phyloP scores from a whole-genome alignment of 2,329 filamentous ascomycete genomes.

The Beauveria asiatica region DNA sequence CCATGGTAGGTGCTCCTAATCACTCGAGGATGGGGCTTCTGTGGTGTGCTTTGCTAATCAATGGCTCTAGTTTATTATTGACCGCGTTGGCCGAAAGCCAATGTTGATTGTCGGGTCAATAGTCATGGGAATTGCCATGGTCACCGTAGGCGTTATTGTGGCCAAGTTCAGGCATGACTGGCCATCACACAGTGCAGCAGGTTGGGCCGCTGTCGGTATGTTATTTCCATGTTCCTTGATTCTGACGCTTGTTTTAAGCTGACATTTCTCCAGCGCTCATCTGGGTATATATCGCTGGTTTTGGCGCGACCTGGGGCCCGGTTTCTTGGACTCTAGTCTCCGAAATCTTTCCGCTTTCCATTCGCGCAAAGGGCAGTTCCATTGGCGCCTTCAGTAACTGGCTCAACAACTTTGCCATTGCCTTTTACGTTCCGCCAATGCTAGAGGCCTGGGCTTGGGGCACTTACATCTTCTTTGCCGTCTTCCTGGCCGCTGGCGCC shows the following conservation, averaged over 20 bases:
- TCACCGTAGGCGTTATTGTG: conserved; percentile 33
- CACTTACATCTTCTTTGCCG: conserved; percentile 49
- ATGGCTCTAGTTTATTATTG: conserved; percentile 23
- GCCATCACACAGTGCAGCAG: conserved; percentile 26
- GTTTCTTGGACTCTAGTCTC: conserved; percentile 40
- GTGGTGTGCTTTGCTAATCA: not conserved
- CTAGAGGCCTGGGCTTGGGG: conserved; percentile 33
- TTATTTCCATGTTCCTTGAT: not conserved
- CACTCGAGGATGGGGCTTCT: not conserved
- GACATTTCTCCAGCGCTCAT: conserved; percentile 18
- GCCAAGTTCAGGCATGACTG: conserved; percentile 29
- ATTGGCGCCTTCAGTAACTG: conserved; percentile 36
- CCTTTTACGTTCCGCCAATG: conserved; percentile 36
- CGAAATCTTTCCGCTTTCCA: conserved; percentile 37
- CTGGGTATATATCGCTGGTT: conserved; percentile 43
- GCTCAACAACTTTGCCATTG: conserved; percentile 39
- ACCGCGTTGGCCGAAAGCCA: conserved; percentile 32
- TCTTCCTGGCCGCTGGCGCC: conserved; percentile 36
- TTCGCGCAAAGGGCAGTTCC: conserved; percentile 35
- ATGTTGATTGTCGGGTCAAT: conserved; percentile 29
- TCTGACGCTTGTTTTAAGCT: not conserved
- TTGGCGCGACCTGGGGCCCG: conserved; percentile 35
- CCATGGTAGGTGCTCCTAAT: conserved; percentile 17
- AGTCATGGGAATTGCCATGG: conserved; percentile 30
- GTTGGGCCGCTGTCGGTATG: conserved; percentile 27